These are phyloP conservation scores for Schwanniomyces etchellsii DNA, from an alignment of 1,139 yeast genomes.

Conservation along the genomic window DNA sequence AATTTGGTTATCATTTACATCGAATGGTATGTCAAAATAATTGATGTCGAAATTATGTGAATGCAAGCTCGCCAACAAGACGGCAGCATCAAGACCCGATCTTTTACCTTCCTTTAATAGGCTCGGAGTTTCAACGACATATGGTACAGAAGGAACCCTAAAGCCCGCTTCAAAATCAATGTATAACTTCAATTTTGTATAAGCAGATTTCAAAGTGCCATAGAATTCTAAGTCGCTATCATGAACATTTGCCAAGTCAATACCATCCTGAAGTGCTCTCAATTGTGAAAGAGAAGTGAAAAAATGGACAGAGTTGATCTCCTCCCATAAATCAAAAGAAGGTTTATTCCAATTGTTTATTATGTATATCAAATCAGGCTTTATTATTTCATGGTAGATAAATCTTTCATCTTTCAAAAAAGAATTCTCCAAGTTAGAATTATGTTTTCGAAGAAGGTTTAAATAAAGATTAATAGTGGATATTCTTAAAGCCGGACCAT, in stretches of 20 bases:
- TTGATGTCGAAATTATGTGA: constrained; percentile 49
- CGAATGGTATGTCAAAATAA: constrained; percentile 47
- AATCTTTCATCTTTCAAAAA: constrained; percentile 20
- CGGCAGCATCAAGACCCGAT: constrained; percentile 76
- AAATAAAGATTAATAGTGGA: constrained; percentile 59
- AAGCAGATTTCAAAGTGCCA: constrained; percentile 17
- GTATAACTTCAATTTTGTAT: constrained; percentile 29
- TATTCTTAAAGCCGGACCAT: constrained; percentile 85
- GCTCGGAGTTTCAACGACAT: constrained; percentile 66
- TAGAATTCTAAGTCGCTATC: constrained; percentile 27
- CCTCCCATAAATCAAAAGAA: constrained; percentile 95
- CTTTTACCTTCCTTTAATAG: constrained; percentile 37
- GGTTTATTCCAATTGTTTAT: constrained; percentile 53
- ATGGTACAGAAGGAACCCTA: constrained; percentile 36
- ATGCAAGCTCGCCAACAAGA: constrained; percentile 62
- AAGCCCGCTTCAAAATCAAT: constrained; percentile 41
- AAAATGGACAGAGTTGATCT: constrained; percentile 65
- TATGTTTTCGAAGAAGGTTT: constrained; percentile 29
- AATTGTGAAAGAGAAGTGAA: constrained; percentile 75
- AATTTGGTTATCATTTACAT: constrained; percentile 48
- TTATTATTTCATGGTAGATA: constrained; percentile 50
- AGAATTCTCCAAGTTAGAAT: constrained; percentile 16
- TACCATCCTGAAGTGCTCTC: constrained; percentile 60
- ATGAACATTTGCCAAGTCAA: constrained; percentile 33
- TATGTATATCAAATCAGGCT: constrained; percentile 68